Conservation (phyloP, 257 asterid species). For the Vinca minor region DNA sequence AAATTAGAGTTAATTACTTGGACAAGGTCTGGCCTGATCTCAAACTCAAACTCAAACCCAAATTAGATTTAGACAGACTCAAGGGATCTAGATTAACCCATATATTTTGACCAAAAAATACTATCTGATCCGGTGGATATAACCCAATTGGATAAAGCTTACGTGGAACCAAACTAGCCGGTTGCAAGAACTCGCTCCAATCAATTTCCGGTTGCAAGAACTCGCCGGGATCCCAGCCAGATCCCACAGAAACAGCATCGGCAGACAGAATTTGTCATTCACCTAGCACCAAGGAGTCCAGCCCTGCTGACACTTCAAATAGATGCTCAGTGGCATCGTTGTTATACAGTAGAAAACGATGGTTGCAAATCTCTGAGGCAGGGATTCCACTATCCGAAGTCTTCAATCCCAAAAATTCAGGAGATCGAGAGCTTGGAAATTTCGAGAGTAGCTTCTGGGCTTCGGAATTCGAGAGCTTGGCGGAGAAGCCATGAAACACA, state of each 20-base stretch:
- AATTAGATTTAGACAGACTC: too few species aligned
- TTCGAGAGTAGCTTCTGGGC: constrained; percentile 37
- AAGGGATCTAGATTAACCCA: too few species aligned
- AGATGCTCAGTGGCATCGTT: constrained; percentile 90
- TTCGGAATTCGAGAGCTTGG: constrained; percentile 38
- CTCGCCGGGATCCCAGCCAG: too few species aligned
- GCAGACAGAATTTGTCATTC: constrained; percentile 97
- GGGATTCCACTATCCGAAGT: constrained; percentile 73
- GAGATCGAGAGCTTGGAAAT: constrained; percentile 75
- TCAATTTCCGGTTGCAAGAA: constrained; percentile 64
- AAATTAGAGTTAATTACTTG: too few species aligned
- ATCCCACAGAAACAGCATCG: constrained; percentile 94
- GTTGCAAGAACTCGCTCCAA: constrained; percentile 87
- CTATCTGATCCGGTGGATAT: constrained; percentile 89
- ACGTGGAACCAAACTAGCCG: constrained; percentile 52
- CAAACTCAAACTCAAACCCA: too few species aligned
- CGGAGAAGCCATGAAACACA: constrained; percentile 78
- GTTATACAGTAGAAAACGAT: constrained; percentile 75
- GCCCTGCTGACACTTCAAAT: constrained; percentile 89
- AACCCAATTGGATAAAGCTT: constrained; percentile 53
- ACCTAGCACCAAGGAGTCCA: constrained; percentile 85
- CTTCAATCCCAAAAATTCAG: constrained; percentile 69
- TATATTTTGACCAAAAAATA: too few species aligned
- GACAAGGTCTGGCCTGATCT: too few species aligned
- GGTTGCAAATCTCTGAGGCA: constrained; percentile 68